These are phyloP conservation scores for Clavispora fructus DNA, from an alignment of 805 yeast genomes.

Conservation along the genomic window DNA sequence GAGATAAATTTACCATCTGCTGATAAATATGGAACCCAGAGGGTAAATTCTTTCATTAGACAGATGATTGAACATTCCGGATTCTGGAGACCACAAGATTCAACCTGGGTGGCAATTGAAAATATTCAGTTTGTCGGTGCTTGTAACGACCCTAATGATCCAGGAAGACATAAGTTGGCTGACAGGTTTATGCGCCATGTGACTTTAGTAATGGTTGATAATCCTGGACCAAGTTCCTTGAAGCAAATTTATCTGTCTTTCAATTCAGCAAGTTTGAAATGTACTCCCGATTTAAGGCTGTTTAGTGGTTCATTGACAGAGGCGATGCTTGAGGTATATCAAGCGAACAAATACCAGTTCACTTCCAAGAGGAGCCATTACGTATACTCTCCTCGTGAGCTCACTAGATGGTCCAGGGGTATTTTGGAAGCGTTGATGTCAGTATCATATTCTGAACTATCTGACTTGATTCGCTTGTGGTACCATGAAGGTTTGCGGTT, in stretches of 20 bases:
- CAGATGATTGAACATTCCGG: conserved; percentile 71
- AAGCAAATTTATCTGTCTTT: conserved; percentile 62
- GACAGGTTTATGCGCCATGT: conserved; percentile 63
- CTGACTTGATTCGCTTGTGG: conserved; percentile 59
- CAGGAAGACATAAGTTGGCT: conserved; percentile 60
- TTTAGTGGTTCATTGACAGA: conserved; percentile 47
- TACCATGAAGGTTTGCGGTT: conserved; percentile 76
- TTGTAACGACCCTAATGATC: conserved; percentile 83
- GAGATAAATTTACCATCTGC: conserved; percentile 78
- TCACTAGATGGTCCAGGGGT: conserved; percentile 86
- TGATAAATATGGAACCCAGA: conserved; percentile 72
- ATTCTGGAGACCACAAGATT: conserved; percentile 61
- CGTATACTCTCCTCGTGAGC: conserved; percentile 82
- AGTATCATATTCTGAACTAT: conserved; percentile 24
- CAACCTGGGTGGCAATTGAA: conserved; percentile 60
- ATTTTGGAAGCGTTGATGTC: conserved; percentile 46
- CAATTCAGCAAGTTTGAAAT: conserved; percentile 49
- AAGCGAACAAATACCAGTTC: conserved; percentile 37
- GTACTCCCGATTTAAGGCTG: conserved; percentile 56
- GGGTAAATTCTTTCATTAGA: conserved; percentile 64
- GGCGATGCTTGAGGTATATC: conserved; percentile 66
- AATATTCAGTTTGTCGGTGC: conserved; percentile 89
- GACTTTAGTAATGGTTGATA: conserved; percentile 65
- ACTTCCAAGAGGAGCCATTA: conserved; percentile 50
- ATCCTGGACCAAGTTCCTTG: conserved; percentile 65